Percentiles rank a stretch among this genome's conserved stretches.
phyloP scores from a whole-genome alignment of 371 early-diverging fungal species.

The Apophysomyces ossiformis region DNA sequence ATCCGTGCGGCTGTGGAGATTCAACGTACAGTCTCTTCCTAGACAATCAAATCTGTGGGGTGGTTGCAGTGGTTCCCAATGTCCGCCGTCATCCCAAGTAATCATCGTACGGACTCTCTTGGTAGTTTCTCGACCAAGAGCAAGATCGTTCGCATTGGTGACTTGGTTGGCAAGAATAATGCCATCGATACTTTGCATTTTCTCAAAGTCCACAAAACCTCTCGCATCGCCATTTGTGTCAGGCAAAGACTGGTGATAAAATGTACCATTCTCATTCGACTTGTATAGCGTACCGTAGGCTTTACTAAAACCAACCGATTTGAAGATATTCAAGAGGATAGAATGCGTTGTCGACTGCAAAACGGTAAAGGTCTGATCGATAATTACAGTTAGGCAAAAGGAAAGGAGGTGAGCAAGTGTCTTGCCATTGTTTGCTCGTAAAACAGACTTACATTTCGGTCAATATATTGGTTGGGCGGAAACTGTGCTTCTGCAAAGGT shows the following conservation, averaged over 20 bases:
- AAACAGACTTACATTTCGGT: constrained; percentile 42
- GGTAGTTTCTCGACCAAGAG: constrained; percentile 46
- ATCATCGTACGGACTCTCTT: constrained; percentile 79
- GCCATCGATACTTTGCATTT: constrained; percentile 83
- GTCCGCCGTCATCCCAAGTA: constrained; percentile 86
- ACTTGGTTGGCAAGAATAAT: constrained; percentile 90
- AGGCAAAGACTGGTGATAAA: constrained; percentile 72
- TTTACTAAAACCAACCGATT: constrained; percentile 44
- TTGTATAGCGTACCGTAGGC: constrained; percentile 86
- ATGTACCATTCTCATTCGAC: constrained; percentile 82
- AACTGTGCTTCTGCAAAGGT: constrained; percentile 76
- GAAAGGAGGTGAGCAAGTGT: not conserved
- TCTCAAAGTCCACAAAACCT: constrained; percentile 90
- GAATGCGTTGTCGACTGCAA: constrained; percentile 76
- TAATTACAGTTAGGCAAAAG: no score
- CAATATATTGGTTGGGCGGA: constrained; percentile 68
- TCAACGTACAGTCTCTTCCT: constrained; percentile 64
- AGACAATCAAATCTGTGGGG: constrained; percentile 65
- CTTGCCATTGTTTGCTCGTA: constrained; percentile 22
- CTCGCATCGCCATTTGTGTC: constrained; percentile 77
- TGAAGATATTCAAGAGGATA: constrained; percentile 78
- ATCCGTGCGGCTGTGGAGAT: constrained; percentile 78
- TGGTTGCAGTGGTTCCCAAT: constrained; percentile 72
- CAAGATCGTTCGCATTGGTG: constrained; percentile 67
- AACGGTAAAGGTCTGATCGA: constrained; percentile 66